Conservation (phyloP, 495 filamentous ascomycete genomes). For the Pseudoneurospora amorphoporcata region DNA sequence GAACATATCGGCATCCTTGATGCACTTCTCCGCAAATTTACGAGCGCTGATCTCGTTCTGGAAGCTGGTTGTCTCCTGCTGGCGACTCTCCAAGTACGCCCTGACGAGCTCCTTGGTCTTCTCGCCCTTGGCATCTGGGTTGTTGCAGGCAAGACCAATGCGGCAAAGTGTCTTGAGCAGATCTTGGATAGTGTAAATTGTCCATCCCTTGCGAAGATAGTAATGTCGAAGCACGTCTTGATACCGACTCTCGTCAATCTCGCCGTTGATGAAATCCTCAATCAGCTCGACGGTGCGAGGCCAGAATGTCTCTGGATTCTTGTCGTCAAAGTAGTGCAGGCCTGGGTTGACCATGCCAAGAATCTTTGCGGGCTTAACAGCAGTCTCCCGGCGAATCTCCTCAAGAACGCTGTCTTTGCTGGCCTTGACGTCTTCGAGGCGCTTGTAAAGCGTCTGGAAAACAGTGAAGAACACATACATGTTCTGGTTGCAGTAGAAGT, state of each 20-base stretch:
- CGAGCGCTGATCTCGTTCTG: conserved; percentile 75
- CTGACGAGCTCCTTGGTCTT: conserved; percentile 78
- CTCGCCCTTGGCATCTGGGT: conserved; percentile 69
- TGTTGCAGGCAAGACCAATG: conserved; percentile 63
- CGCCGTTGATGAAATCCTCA: conserved; percentile 72
- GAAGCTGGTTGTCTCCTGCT: conserved; percentile 71
- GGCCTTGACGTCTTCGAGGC: conserved; percentile 71
- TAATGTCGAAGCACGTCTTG: conserved; percentile 85
- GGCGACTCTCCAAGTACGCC: conserved; percentile 70
- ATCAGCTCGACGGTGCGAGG: conserved; percentile 53
- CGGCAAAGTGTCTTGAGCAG: conserved; percentile 67
- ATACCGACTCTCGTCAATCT: conserved; percentile 67
- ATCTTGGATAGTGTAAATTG: conserved; percentile 80
- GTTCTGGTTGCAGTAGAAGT: conserved; percentile 79
- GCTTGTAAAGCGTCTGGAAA: conserved; percentile 78
- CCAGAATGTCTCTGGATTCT: conserved; percentile 39
- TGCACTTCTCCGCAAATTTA: conserved; percentile 74
- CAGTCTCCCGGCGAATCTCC: conserved; percentile 57
- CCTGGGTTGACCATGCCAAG: conserved; percentile 56
- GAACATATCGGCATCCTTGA: conserved; percentile 86
- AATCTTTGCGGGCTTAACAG: conserved; percentile 67
- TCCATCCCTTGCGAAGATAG: conserved; percentile 82
- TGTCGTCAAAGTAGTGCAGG: conserved; percentile 34
- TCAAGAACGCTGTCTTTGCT: conserved; percentile 59
- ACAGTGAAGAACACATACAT: conserved; percentile 90